These are phyloP conservation scores for Waltergamsia citrina DNA, from an alignment of 2,329 filamentous ascomycete species.

Conservation along the genomic window DNA sequence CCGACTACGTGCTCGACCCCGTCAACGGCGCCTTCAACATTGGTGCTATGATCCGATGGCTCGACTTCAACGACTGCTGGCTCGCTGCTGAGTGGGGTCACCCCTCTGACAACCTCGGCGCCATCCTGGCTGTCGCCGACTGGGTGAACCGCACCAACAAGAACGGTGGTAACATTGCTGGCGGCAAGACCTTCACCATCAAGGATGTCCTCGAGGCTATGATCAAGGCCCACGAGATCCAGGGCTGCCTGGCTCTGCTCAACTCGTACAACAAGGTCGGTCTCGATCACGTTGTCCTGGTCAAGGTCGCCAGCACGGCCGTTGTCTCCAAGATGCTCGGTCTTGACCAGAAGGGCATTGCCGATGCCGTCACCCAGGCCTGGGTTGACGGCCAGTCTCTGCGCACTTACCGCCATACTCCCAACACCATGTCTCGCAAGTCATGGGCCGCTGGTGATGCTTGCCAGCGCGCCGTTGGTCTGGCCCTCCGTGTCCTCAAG, in stretches of 20 bases:
- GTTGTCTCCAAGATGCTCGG: slow-evolving; percentile 95
- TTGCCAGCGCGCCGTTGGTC: slow-evolving; percentile 89
- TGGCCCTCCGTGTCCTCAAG: slow-evolving; percentile 82
- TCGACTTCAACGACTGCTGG: slow-evolving; percentile 99
- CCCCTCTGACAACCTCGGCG: slow-evolving; percentile 94
- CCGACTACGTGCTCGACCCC: slow-evolving; percentile 88
- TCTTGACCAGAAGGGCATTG: slow-evolving; percentile 79
- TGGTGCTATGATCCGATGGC: slow-evolving; percentile 96
- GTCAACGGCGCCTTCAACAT: slow-evolving; percentile 98
- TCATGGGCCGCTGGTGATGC: slow-evolving; percentile 98
- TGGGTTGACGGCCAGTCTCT: slow-evolving; percentile 96
- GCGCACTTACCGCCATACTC: slow-evolving; percentile 92
- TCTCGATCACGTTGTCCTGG: slow-evolving; percentile 91
- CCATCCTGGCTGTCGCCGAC: slow-evolving; percentile 92
- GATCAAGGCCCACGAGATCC: slow-evolving; percentile 99
- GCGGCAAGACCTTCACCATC: slow-evolving; percentile 80
- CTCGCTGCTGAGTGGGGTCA: slow-evolving; percentile 98
- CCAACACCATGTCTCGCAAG: slow-evolving; percentile 99
- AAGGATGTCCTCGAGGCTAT: slow-evolving; percentile 90
- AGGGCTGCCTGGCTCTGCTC: slow-evolving; percentile 90
- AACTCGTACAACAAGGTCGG: slow-evolving; percentile 99
- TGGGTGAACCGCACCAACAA: slow-evolving; percentile 91
- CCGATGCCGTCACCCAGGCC: slow-evolving; percentile 91
- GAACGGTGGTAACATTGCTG: slow-evolving; percentile 67
- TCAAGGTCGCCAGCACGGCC: slow-evolving; percentile 93